Percentiles rank a stretch among this genome's conserved stretches.
phyloP scores from a whole-genome alignment of 1,139 yeast species.

The Pichia sp. region DNA sequence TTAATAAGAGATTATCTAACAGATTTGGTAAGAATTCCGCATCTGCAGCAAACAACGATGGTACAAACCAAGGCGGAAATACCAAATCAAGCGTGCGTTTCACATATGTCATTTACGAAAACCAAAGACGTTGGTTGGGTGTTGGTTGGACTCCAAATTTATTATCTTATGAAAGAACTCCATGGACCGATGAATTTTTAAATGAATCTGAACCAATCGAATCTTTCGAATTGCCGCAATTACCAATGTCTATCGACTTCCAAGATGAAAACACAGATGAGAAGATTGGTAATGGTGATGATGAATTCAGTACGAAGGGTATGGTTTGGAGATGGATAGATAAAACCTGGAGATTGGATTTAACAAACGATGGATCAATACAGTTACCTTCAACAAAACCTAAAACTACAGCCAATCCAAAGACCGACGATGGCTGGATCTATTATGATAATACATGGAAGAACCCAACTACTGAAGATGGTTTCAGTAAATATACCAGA shows the following conservation, averaged over 20 bases:
- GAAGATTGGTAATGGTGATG: slow-evolving; percentile 26
- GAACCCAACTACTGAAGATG: slow-evolving; percentile 82
- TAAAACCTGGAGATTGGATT: slow-evolving; percentile 84
- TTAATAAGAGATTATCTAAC: slow-evolving; percentile 35
- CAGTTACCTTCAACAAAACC: slow-evolving; percentile 64
- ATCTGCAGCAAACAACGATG: slow-evolving; percentile 19
- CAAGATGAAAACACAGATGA: slow-evolving; percentile 42
- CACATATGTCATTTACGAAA: slow-evolving; percentile 92
- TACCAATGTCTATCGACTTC: slow-evolving; percentile 17
- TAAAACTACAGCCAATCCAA: slow-evolving; percentile 76
- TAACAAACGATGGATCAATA: slow-evolving; percentile 84
- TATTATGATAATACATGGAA: slow-evolving; percentile 95
- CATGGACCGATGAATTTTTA: slow-evolving; percentile 96
- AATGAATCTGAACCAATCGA: slow-evolving; percentile 83
- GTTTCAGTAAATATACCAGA: slow-evolving; percentile 88
- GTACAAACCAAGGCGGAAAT: slow-evolving; percentile 12
- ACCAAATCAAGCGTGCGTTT: slow-evolving; percentile 63
- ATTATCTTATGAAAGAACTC: slow-evolving; percentile 87
- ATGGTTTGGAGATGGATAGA: slow-evolving; percentile 96
- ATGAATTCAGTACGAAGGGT: slow-evolving; percentile 34
- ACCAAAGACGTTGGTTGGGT: slow-evolving; percentile 97
- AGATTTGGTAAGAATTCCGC: slow-evolving; percentile 12
- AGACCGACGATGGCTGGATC: slow-evolving; percentile 79
- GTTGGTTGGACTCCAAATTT: slow-evolving; percentile 97
- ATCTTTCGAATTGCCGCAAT: slow-evolving; percentile 73